These are phyloP conservation scores for Solanum acaule DNA, from an alignment of 257 asterid species.

Conservation along the genomic window DNA sequence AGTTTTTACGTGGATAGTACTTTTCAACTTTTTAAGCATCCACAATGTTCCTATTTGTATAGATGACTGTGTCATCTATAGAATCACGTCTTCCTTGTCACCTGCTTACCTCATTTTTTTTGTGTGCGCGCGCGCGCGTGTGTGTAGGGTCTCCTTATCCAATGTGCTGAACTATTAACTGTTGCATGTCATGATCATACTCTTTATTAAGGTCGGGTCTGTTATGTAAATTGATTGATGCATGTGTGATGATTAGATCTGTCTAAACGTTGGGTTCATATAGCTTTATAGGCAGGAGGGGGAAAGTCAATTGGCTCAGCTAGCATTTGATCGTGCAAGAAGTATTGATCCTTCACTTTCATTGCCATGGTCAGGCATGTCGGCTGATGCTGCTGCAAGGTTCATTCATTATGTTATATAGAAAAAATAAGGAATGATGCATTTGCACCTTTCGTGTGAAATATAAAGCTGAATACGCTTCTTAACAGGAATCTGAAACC, in stretches of 20 bases:
- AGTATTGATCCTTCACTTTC: slow-evolving; percentile 98
- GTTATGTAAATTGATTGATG: background rate
- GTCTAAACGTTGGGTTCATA: slow-evolving; percentile 2
- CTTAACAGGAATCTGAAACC: slow-evolving; percentile 58
- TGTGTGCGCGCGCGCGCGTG: background rate
- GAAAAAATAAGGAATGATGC: background rate
- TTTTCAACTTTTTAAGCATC: background rate
- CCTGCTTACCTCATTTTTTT: background rate
- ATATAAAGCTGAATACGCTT: slow-evolving; percentile 3
- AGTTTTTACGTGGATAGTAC: background rate
- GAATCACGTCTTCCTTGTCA: background rate
- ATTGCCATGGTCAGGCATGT: slow-evolving; percentile 99
- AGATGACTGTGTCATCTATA: background rate
- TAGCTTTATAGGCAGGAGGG: slow-evolving; percentile 80
- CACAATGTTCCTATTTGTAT: background rate
- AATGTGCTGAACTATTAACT: background rate
- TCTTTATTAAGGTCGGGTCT: background rate
- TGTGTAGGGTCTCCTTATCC: background rate
- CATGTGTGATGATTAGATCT: background rate
- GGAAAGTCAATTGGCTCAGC: slow-evolving; percentile 68
- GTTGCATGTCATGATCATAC: background rate
- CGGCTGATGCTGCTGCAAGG: slow-evolving; percentile 90
- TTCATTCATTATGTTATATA: slow-evolving; percentile 16
- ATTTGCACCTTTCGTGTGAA: background rate
- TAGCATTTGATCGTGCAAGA: slow-evolving; percentile 94